Evolutionary conservation across 1,284 basidiomycete species (phyloP).

Genomic region (Cutaneotrichosporon cavernicola): DNA sequence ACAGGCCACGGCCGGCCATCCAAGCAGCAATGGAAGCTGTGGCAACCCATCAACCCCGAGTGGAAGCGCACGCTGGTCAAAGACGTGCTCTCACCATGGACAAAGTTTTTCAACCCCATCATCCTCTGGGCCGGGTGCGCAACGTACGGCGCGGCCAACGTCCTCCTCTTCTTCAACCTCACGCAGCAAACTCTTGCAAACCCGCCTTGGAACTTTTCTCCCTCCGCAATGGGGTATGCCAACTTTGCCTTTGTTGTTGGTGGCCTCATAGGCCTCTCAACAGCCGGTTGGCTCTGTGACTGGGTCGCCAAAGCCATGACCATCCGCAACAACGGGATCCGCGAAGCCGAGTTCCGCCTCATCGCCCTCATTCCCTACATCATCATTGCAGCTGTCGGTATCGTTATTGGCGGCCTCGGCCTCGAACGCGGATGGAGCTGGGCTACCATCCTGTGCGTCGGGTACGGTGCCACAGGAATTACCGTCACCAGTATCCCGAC

Average conservation of each 20-base stretch:
- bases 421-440: slow-evolving; percentile 18
- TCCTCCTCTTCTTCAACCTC: slow-evolving; percentile 23
- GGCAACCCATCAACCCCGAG: slow-evolving; percentile 18
- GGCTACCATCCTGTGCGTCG: slow-evolving; percentile 15
- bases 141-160: slow-evolving; percentile 17
- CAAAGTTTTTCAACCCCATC: slow-evolving; percentile 25
- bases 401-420: slow-evolving; percentile 21
- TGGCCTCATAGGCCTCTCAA: slow-evolving; percentile 22
- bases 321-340: slow-evolving; percentile 18
- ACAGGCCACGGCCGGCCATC: slow-evolving; percentile 4
- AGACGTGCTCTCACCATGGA: slow-evolving; percentile 20
- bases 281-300: slow-evolving; percentile 21
- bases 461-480: slow-evolving; percentile 19
- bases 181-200: slow-evolving; percentile 13
- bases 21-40: slow-evolving; percentile 18
- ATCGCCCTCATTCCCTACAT: slow-evolving; percentile 23
- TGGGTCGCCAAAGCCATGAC: slow-evolving; percentile 18
- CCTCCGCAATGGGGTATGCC: slow-evolving; percentile 16
- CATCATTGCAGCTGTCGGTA: slow-evolving; percentile 1
- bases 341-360: slow-evolving; percentile 28
- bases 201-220: slow-evolving; percentile 15
- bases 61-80: slow-evolving; percentile 19
- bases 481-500: slow-evolving; percentile 18
- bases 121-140: slow-evolving; percentile 21
- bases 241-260: slow-evolving; percentile 27